These are phyloP conservation scores for Rhynchospora breviuscula DNA, from an alignment of 176 grass and related monocot species.

Conservation along the genomic window DNA sequence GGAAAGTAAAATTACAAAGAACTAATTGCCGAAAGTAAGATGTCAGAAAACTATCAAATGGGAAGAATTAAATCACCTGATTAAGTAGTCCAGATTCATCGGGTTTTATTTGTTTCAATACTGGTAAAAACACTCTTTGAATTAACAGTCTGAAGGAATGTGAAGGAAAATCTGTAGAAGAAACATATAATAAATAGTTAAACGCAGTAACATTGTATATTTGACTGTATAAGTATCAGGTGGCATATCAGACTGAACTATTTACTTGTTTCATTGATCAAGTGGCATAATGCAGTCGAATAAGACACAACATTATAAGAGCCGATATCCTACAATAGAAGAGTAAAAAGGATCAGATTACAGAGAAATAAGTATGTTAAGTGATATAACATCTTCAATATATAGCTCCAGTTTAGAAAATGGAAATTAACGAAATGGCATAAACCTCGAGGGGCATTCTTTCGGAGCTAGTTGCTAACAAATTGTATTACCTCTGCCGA, in stretches of 20 bases:
- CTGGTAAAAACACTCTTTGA: slow-evolving; percentile 54
- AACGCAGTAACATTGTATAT: not conserved
- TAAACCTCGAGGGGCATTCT: not conserved
- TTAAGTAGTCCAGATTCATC: slow-evolving; percentile 35
- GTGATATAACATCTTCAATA: not conserved
- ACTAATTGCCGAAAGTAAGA: not conserved
- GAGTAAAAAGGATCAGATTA: slow-evolving; percentile 6
- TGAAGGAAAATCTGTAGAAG: slow-evolving; percentile 36
- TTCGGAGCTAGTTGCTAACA: not conserved
- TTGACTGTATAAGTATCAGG: not conserved
- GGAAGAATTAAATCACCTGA: slow-evolving; percentile 31
- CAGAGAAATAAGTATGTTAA: not conserved
- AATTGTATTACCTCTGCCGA: slow-evolving; percentile 26
- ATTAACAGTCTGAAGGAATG: slow-evolving; percentile 41
- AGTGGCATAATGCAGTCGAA: slow-evolving; percentile 53
- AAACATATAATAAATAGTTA: not conserved
- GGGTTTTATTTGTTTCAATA: slow-evolving; percentile 38
- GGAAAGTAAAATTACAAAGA: not conserved
- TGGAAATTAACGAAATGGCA: not conserved
- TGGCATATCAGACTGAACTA: not conserved
- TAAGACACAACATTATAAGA: slow-evolving; percentile 40
- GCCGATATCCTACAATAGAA: slow-evolving; percentile 21
- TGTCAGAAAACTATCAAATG: not conserved
- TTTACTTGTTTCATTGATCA: slow-evolving; percentile 47
- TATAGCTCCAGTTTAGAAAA: not conserved